A percentile compares a stretch with the other conserved stretches of the same genome.
Evolutionary conservation across 2,329 filamentous ascomycete genomes (phyloP).

Genomic region (Biscogniauxia mediterranea): DNA sequence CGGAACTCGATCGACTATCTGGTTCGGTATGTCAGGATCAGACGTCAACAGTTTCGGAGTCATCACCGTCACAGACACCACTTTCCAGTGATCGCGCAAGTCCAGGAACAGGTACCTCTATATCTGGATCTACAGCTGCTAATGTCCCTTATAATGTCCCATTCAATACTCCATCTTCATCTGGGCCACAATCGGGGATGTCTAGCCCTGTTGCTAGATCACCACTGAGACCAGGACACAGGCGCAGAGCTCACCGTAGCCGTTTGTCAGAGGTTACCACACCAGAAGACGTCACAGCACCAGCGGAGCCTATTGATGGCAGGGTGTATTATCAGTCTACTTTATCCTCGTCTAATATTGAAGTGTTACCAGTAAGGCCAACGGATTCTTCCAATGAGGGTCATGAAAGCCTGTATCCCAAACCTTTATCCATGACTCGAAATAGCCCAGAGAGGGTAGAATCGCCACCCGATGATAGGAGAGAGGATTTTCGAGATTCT

Average conservation of each 20-base stretch:
- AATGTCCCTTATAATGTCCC: slow-evolving; percentile 7
- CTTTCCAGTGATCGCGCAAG: slow-evolving; percentile 9
- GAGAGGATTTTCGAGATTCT: not conserved
- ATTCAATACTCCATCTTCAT: slow-evolving; percentile 15
- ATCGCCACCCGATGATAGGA: not conserved
- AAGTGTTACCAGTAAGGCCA: slow-evolving; percentile 14
- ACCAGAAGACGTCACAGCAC: slow-evolving; percentile 21
- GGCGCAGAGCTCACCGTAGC: slow-evolving; percentile 24
- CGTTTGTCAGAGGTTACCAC: slow-evolving; percentile 32
- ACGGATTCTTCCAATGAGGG: not conserved
- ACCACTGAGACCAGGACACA: slow-evolving; percentile 17
- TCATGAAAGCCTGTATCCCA: slow-evolving; percentile 10
- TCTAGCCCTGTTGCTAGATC: slow-evolving; percentile 12
- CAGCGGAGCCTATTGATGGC: slow-evolving; percentile 10
- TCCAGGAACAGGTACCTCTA: slow-evolving; percentile 9
- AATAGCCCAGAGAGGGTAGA: not conserved
- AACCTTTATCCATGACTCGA: slow-evolving; percentile 9
- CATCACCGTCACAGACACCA: slow-evolving; percentile 11
- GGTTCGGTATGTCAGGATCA: slow-evolving; percentile 10
- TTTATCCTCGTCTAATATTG: slow-evolving; percentile 8
- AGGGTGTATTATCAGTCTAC: not conserved
- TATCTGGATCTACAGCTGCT: slow-evolving; percentile 6
- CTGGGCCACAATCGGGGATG: slow-evolving; percentile 6
- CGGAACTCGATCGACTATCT: slow-evolving; percentile 28
- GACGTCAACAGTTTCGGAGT: slow-evolving; percentile 11